Evolutionary conservation across 257 asterid genomes (phyloP).

Genomic region (Solanum clarkiae): DNA sequence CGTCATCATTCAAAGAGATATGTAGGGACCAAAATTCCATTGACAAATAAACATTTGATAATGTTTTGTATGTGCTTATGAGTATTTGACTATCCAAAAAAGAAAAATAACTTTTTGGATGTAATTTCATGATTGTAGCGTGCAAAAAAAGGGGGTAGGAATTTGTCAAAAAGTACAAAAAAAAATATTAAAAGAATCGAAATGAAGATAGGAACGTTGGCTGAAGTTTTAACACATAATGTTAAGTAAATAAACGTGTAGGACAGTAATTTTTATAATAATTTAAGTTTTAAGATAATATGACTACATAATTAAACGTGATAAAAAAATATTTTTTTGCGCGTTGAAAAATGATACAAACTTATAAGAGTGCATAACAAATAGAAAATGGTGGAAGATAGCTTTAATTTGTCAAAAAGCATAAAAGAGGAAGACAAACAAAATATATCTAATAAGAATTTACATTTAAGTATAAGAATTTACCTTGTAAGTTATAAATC

Average conservation of each 20-base stretch:
- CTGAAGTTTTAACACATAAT: neutral
- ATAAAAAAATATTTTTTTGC: neutral
- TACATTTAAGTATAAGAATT: too few species aligned
- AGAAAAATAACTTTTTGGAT: neutral
- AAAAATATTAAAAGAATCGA: neutral
- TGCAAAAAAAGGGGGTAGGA: neutral
- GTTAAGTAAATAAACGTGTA: neutral
- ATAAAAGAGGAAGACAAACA: neutral
- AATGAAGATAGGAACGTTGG: neutral
- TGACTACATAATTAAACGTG: neutral
- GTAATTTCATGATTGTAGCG: neutral
- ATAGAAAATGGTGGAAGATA: neutral
- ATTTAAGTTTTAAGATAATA: neutral
- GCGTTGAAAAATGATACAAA: too few species aligned
- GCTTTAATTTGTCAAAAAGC: neutral
- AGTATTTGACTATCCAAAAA: neutral
- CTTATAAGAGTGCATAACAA: too few species aligned
- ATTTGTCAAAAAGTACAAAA: neutral
- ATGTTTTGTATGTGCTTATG: neutral
- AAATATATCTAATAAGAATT: too few species aligned
- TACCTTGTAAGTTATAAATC: too few species aligned
- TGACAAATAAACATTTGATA: neutral
- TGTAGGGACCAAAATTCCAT: neutral
- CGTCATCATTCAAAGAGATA: neutral
- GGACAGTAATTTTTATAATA: neutral